Base-by-base conservation (phyloP, 352 stramenopile genomes). In the Phytopythium oedochilum region DNA sequence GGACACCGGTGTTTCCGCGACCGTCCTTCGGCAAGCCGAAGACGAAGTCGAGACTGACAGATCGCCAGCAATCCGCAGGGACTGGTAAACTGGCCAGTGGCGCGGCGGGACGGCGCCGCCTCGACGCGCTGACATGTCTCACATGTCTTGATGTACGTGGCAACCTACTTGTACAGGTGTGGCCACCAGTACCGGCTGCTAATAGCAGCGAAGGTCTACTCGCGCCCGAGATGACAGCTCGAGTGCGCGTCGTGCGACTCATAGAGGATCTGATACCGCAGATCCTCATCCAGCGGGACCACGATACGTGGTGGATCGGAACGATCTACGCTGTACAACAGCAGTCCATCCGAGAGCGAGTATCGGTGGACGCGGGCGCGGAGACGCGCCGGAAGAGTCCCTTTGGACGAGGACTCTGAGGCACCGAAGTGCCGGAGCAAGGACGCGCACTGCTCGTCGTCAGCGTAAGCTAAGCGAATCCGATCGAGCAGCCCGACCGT, bases 31-130 rank as follows among this genome's bases (percentile, higher is more conserved):
- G 57, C 2, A 61, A 29, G 2, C 39, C 58, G 34, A 63, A 61
- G 17, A 71, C 50, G 28, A 66, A 71, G 53, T 66, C 58, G 48
- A 71, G 59, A 45, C 54, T 61, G 43, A 64, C 59, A 10, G 44
- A 70, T 57, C 66, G 55, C 61, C 66, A 73, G 34, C 48, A 62
- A 18, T 66, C 57, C 1, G n/a, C 23, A 17, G 61, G 55, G 10
- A 72, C 42, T 1, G 63, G 31, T 3, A 71, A 26, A 15, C 44
- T 58, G 14, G 18, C 22, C 17, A 65, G 38, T 14, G 55, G 55
- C 20, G 54, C 60, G 23, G 15, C 12, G 15, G 23, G 43, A 26
- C 0, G 51, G 53, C 29, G 46, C 17, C 20, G 54, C 32, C 52
- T 65, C 61, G 0, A 60, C 50, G 20, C 54, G 55, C 36, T 69